Evolutionary conservation across 768 basidiomycete species (phyloP).

Genomic region (Paxillus rubicundulus): DNA sequence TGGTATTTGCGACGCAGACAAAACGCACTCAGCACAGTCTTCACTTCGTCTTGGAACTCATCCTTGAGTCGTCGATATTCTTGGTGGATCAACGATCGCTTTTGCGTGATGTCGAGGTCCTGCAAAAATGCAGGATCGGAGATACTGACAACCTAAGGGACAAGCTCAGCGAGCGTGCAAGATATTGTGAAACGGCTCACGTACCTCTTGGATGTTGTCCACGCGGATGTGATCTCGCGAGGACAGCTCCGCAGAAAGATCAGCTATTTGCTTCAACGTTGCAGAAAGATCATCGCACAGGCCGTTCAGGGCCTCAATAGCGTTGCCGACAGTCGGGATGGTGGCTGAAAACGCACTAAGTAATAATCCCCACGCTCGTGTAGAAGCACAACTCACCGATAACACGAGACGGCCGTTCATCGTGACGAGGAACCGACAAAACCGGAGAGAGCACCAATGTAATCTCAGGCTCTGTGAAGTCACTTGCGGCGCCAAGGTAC

Average conservation of each 20-base stretch:
- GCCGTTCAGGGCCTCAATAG: slow-evolving; percentile 62
- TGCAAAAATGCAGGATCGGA: slow-evolving; percentile 56
- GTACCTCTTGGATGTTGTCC: slow-evolving; percentile 71
- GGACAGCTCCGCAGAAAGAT: slow-evolving; percentile 67
- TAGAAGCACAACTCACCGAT: slow-evolving; percentile 43
- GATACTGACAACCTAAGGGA: slow-evolving; percentile 45
- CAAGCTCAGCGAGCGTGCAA: not conserved
- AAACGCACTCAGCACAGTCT: slow-evolving; percentile 54
- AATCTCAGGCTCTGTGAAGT: slow-evolving; percentile 79
- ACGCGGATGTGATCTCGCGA: slow-evolving; percentile 69
- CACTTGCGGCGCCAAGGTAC: slow-evolving; percentile 70
- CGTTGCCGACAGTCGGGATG: slow-evolving; percentile 73
- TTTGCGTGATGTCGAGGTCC: slow-evolving; percentile 67
- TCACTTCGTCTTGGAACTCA: slow-evolving; percentile 45
- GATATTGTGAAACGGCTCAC: slow-evolving; percentile 8
- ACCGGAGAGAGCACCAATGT: slow-evolving; percentile 69
- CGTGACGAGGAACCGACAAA: slow-evolving; percentile 52
- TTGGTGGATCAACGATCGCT: slow-evolving; percentile 60
- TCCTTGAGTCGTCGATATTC: slow-evolving; percentile 50
- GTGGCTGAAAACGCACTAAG: slow-evolving; percentile 46
- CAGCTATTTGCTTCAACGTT: slow-evolving; percentile 62
- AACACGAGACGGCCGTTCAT: slow-evolving; percentile 57
- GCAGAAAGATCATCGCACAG: slow-evolving; percentile 60
- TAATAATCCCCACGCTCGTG: not conserved
- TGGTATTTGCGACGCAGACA: not conserved